Evolutionary conservation across 495 filamentous ascomycete species (phyloP), one percentile per base, ranked within the genome.

Genomic region (Penicillium mononematosum): DNA sequence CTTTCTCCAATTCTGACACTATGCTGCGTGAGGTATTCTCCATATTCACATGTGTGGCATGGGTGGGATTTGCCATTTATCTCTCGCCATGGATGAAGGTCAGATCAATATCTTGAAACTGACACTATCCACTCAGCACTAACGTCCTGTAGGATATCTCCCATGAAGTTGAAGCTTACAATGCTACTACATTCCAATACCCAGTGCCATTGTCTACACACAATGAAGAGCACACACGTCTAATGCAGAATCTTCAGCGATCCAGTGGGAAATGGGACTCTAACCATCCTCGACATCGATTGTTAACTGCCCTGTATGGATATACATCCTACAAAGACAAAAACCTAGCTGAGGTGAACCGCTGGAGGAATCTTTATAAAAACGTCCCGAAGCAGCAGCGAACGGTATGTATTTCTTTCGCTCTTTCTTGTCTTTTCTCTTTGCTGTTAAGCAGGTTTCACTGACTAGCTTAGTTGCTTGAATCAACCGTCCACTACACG

Each of bases 341-440:
- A 16, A 62, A 53, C 20, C 24, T 59, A 3, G 48, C 48, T 1
- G 65, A 68, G 34, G 44, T 61, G 10, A 58, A 59, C 24, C 31
- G 53, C 17, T 68, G 65, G 65, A 50, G 62, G 1, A 51, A 65
- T 59, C 47, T 59, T 24, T 68, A 68, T 39, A 68, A 63, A 25
- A 54, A 65, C 4, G 39, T 61, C 11, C 55, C 59, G 0, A 61
- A 65, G 27, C 24, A 17, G 10, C 65, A 68, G 45, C 45, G 56
- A 41, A 43, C 27, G 41, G 63, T 66, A 62, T 6, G 42, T 24
- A 22, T 14, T 53, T 24, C 20, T n/a, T n/a, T 31, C 22, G 3
- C 10, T 34, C 10, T 10, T 10, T 31, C 29, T 31, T 10, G 29
- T 31, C 24, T 31, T 38, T 22, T 3, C 20, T 25, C 1, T 47